Evolutionary conservation across 257 asterid genomes (phyloP).

Genomic region (Mitragyna speciosa): DNA sequence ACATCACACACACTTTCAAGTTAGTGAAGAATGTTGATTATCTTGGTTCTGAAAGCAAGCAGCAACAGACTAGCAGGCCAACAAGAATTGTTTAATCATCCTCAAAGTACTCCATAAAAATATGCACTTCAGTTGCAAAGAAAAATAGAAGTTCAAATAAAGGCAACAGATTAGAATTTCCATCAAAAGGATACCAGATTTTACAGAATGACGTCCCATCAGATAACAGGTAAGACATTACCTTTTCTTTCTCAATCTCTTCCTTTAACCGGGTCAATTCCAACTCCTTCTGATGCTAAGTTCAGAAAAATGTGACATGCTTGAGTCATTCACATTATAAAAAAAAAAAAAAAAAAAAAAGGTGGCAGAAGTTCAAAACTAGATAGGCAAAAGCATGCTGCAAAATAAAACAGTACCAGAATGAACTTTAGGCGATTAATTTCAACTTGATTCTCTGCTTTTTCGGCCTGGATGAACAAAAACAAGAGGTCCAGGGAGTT

Average conservation of each 20-base stretch:
- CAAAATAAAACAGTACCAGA: slow-evolving; percentile 58
- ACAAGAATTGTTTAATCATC: too few species aligned
- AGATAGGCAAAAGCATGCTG: slow-evolving; percentile 7
- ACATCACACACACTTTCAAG: too few species aligned
- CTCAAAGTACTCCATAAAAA: neutral
- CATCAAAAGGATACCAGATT: neutral
- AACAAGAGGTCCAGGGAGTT: slow-evolving; percentile 19
- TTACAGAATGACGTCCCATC: neutral
- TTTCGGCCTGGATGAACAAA: slow-evolving; percentile 35
- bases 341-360: too few species aligned
- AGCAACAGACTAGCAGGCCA: neutral
- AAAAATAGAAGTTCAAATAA: neutral
- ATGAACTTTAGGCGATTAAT: slow-evolving; percentile 56
- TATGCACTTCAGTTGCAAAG: neutral
- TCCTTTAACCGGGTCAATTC: slow-evolving; percentile 71
- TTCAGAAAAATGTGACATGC: slow-evolving; percentile 24
- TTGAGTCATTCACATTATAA: slow-evolving; percentile 16
- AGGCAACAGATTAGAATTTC: neutral
- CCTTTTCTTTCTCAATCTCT: slow-evolving; percentile 84
- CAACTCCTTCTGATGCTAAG: slow-evolving; percentile 81
- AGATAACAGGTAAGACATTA: slow-evolving; percentile 20
- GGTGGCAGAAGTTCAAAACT: slow-evolving; percentile 13
- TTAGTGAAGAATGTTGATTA: too few species aligned
- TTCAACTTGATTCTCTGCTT: slow-evolving; percentile 52
- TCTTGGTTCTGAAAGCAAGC: neutral